phyloP scores from a whole-genome alignment of 2,329 filamentous ascomycete species.

The Alternaria angustiovoidea region DNA sequence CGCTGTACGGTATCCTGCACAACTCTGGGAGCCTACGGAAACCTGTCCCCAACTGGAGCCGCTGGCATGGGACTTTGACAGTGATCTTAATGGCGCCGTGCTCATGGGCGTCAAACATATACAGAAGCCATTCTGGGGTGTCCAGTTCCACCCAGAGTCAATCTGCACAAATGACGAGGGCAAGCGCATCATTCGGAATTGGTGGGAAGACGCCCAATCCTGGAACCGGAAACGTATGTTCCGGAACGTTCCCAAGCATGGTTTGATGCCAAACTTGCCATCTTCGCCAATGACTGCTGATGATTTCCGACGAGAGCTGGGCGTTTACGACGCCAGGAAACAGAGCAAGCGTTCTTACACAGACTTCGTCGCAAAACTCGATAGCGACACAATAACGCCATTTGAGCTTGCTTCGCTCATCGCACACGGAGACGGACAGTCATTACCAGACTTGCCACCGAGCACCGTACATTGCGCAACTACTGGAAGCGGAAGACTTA shows the following conservation, averaged over 20 bases:
- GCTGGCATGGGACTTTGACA: constrained; percentile 59
- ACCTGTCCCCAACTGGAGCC: constrained; percentile 52
- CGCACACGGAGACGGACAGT: constrained; percentile 36
- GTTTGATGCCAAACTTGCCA: constrained; percentile 15
- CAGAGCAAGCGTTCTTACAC: constrained; percentile 15
- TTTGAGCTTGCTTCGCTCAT: constrained; percentile 37
- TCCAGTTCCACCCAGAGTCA: constrained; percentile 92
- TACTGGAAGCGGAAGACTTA: constrained; percentile 45
- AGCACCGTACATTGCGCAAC: constrained; percentile 45
- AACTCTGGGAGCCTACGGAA: constrained; percentile 52
- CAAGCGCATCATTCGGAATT: constrained; percentile 72
- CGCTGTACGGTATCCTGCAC: constrained; percentile 48
- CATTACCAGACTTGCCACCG: constrained; percentile 35
- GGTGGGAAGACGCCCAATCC: constrained; percentile 71
- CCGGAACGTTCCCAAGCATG: constrained; percentile 16
- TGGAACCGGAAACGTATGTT: constrained; percentile 57
- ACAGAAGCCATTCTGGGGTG: constrained; percentile 78
- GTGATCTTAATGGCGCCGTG: constrained; percentile 61
- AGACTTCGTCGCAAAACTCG: constrained; percentile 13
- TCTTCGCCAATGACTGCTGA: constrained; percentile 29
- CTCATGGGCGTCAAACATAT: constrained; percentile 80
- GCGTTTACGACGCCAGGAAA: constrained; percentile 15
- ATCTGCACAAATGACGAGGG: constrained; percentile 78
- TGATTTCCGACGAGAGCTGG: constrained; percentile 30
- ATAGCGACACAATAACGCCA: constrained; percentile 26